These are phyloP conservation scores for Tuber borchii DNA, from an alignment of 495 filamentous ascomycete genomes.

Conservation along the genomic window DNA sequence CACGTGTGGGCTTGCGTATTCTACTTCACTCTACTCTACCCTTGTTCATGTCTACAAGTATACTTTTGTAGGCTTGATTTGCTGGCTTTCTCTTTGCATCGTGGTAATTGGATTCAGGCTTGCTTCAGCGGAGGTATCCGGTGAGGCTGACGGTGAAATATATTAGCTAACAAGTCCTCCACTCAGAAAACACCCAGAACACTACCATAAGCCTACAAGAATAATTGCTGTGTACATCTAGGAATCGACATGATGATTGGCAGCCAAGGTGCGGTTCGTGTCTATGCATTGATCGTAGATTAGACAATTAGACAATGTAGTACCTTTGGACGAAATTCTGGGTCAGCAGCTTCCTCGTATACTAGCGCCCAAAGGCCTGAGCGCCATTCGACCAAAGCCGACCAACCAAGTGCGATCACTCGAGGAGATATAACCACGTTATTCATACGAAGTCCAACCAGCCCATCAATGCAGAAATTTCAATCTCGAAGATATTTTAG, in stretches of 20 bases:
- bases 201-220: neutral
- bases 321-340: neutral
- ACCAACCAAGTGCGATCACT: neutral
- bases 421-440: neutral
- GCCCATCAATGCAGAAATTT: neutral
- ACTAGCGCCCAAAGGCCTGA: neutral
- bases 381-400: neutral
- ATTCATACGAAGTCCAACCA: neutral
- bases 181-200: neutral
- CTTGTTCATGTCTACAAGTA: neutral
- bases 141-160: neutral
- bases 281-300: neutral
- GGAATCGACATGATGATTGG: neutral
- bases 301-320: neutral
- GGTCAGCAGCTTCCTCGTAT: neutral
- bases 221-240: neutral
- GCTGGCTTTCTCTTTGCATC: neutral
- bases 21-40: neutral
- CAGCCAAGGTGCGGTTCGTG: neutral
- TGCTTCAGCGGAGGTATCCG: neutral
- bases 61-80: neutral
- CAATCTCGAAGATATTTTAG: constrained; percentile 1
- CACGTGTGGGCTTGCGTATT: neutral
- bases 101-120: neutral
- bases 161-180: neutral